phyloP scores from a whole-genome alignment of 176 grass and related monocot genomes.

The Hordeum marinum region DNA sequence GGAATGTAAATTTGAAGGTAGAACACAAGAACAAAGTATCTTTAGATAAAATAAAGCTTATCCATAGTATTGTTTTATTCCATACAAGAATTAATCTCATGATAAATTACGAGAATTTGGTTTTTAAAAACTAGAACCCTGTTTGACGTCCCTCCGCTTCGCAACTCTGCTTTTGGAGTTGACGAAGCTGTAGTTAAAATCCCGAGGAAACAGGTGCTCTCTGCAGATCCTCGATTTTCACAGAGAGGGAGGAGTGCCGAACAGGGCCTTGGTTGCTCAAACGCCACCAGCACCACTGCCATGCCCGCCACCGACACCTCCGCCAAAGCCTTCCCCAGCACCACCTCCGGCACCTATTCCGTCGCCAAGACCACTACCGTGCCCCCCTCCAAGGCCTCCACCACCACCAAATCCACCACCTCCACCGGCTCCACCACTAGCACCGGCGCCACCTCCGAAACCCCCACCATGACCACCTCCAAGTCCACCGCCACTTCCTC shows the following conservation, averaged over 20 bases:
- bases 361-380: not conserved
- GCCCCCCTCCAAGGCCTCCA: not conserved
- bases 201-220: too few relatives aligned
- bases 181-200: too few relatives aligned
- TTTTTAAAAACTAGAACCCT: too few relatives aligned
- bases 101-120: not conserved
- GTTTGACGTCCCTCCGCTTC: too few relatives aligned
- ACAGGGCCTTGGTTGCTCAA: too few relatives aligned
- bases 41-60: not conserved
- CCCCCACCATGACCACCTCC: not conserved
- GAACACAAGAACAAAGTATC: not conserved
- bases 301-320: not conserved
- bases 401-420: slow-evolving; percentile 6
- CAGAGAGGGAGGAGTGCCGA: too few relatives aligned
- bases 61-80: not conserved
- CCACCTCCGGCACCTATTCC: not conserved
- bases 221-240: too few relatives aligned
- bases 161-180: too few relatives aligned
- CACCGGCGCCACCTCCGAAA: not conserved
- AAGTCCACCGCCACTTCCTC: not conserved
- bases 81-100: not conserved
- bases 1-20: not conserved
- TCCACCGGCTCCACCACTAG: not conserved
- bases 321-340: not conserved
- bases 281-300: not conserved